Base-by-base conservation (phyloP, 371 early-diverging fungal species). In the Mucor plumbeus region DNA sequence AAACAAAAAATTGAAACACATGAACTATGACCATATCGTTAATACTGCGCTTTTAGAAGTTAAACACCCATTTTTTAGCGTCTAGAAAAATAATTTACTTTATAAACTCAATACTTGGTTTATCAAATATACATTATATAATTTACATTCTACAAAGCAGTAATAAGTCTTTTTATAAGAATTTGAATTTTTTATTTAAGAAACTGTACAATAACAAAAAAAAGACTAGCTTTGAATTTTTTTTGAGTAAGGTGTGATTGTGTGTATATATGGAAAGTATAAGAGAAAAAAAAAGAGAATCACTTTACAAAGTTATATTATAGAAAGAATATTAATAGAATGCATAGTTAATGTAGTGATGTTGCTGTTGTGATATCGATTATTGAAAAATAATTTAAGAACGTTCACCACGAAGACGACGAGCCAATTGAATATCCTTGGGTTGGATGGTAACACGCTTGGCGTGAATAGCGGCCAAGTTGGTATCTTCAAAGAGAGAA, bases 401-500 rank as follows among this genome's bases (percentile, higher is more conserved):
- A 61, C 75, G 77, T 69, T 77, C 77, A 69, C 77, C 77, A 69
- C 92, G 88, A 54, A 95, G 88, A 81, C 93, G 92, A 66, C 88
- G 86, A 71, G 95, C 96, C 59, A 97, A 86, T 81, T 95, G 92
- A 67, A 98, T 91, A 83, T 98, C 97, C 88, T 93, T 94, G 73
- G 93, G 92, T 85, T 94, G 92, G 76, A 97, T 95, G 75, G 98
- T 98, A 69, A 97, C 97, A 82, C 98, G 90, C 87, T 95, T 95
- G 75, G 95, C 96, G 86, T 98, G 97, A 80, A 94, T 93, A 73
- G 97, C 96, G 68, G 94, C 94, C 74, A 93, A 83, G 85, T 95
- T 92, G 73, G 95, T 95, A 66, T 98, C 94, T 75, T 71, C 63
- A 66, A 70, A 71, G 67, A 69, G 70, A 40, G 70, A 69, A 31